A percentile compares a stretch with the other conserved stretches of the same genome.
These are phyloP conservation scores for Chrysoporthe puriensis DNA, from an alignment of 2,329 filamentous ascomycete genomes.

Conservation along the genomic window DNA sequence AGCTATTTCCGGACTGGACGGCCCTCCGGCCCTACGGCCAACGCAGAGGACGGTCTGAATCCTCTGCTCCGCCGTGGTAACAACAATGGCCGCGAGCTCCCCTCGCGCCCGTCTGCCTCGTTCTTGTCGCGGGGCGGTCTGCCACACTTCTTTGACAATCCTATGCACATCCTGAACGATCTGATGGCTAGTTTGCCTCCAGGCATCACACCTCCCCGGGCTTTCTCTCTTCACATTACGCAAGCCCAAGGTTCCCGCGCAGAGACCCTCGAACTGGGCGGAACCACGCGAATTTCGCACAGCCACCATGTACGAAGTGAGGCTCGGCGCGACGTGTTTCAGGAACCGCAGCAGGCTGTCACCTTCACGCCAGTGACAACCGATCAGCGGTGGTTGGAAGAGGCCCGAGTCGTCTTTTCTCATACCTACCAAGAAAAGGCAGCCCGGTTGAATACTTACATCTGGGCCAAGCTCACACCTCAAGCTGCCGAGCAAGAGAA, in stretches of 20 bases:
- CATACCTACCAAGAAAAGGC: conserved; percentile 69
- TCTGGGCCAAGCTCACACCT: conserved; percentile 77
- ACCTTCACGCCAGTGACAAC: conserved; percentile 76
- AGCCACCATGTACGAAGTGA: conserved; percentile 51
- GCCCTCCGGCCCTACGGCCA: conserved; percentile 56
- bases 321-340: conserved; percentile 51
- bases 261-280: conserved; percentile 56
- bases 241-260: conserved; percentile 48
- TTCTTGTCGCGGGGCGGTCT: conserved; percentile 54
- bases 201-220: conserved; percentile 51
- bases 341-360: conserved; percentile 74
- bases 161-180: conserved; percentile 59
- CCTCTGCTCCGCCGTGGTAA: conserved; percentile 75
- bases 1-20: conserved; percentile 55
- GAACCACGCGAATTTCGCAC: conserved; percentile 41
- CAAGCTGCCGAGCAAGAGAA: conserved; percentile 83
- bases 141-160: conserved; percentile 51
- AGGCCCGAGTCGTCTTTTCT: conserved; percentile 85
- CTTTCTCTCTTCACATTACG: conserved; percentile 57
- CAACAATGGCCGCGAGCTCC: conserved; percentile 47
- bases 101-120: conserved; percentile 53
- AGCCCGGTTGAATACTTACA: conserved; percentile 66
- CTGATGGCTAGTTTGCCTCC: conserved; percentile 57
- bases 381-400: conserved; percentile 81
- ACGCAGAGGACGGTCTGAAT: conserved; percentile 81